Conservation (phyloP, 2,329 filamentous ascomycete genomes). For the Trichothecium sympodiale region DNA sequence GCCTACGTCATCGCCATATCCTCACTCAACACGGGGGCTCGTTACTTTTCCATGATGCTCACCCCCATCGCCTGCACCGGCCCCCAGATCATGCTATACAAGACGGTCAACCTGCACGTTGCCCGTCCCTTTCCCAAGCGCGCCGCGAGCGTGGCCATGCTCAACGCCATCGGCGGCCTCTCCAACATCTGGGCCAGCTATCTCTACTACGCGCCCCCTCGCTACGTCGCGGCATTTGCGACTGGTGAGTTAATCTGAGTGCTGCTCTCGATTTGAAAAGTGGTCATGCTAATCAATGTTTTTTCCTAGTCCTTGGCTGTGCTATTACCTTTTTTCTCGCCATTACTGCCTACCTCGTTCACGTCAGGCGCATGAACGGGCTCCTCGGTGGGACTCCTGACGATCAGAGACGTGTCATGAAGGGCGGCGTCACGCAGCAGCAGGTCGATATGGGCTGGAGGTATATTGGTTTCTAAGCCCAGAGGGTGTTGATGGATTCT, state of each 20-base stretch:
- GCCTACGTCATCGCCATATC: constrained; percentile 57
- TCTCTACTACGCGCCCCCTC: constrained; percentile 36
- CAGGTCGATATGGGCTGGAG: constrained; percentile 14
- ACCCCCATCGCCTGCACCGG: constrained; percentile 21
- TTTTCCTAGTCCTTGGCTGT: constrained; percentile 9
- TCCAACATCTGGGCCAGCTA: constrained; percentile 52
- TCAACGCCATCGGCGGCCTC: constrained; percentile 49
- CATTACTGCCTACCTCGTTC: constrained; percentile 10
- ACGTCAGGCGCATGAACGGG: constrained; percentile 11
- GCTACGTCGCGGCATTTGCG: constrained; percentile 13
- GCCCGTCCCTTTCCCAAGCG: constrained; percentile 65
- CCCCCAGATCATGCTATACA: constrained; percentile 34
- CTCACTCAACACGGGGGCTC: constrained; percentile 44
- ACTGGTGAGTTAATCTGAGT: too few species aligned
- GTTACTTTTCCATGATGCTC: constrained; percentile 37
- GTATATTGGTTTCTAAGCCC: constrained; percentile 12
- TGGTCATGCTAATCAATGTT: background rate
- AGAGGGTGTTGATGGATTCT: too few species aligned
- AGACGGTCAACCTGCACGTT: constrained; percentile 59
- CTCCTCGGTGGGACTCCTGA: constrained; percentile 10
- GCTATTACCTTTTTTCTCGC: constrained; percentile 9
- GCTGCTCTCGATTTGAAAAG: background rate
- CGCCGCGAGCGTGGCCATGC: constrained; percentile 54
- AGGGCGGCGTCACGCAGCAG: constrained; percentile 13
- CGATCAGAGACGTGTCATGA: constrained; percentile 10